Evolutionary conservation across 306 rosid species (phyloP).

Genomic region (Chamaecrista fasciculata): DNA sequence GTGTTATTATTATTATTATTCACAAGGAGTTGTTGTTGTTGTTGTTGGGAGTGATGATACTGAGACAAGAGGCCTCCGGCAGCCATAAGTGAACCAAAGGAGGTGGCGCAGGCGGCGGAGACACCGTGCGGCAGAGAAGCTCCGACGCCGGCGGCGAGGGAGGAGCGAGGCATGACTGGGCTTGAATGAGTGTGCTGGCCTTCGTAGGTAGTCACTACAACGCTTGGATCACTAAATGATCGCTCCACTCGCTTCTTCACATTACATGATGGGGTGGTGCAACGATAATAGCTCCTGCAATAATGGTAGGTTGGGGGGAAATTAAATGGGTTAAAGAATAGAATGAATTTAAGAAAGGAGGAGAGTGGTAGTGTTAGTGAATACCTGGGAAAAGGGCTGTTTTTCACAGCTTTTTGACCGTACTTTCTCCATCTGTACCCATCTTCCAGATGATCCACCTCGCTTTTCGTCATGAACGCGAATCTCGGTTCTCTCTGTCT

Average conservation of each 20-base stretch:
- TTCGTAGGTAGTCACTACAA: slow-evolving; percentile 90
- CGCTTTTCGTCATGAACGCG: slow-evolving; percentile 97
- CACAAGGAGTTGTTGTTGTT: slow-evolving; percentile 30
- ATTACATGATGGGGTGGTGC: slow-evolving; percentile 80
- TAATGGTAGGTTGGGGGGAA: too few species aligned
- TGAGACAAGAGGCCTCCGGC: slow-evolving; percentile 32
- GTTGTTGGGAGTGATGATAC: slow-evolving; percentile 23
- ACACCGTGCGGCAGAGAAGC: slow-evolving; percentile 22
- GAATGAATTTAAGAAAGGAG: too few species aligned
- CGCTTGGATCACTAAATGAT: slow-evolving; percentile 65
- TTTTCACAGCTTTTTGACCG: slow-evolving; percentile 96
- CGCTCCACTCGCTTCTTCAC: slow-evolving; percentile 95
- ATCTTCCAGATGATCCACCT: slow-evolving; percentile 98
- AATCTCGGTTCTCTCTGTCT: slow-evolving; percentile 78
- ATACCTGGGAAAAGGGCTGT: slow-evolving; percentile 93
- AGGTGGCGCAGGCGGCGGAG: slow-evolving; percentile 20
- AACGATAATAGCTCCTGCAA: slow-evolving; percentile 98
- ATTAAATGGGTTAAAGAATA: too few species aligned
- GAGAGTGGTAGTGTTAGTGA: too few species aligned
- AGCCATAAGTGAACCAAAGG: slow-evolving; percentile 32
- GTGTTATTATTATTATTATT: slow-evolving; percentile 16
- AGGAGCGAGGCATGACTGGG: slow-evolving; percentile 63
- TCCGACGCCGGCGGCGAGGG: slow-evolving; percentile 31
- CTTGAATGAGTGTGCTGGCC: slow-evolving; percentile 85
- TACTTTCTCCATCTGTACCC: slow-evolving; percentile 99